A percentile compares a stretch with the other conserved stretches of the same genome.
Evolutionary conservation across 805 yeast species (phyloP).

Genomic region (Candida chauliodis): DNA sequence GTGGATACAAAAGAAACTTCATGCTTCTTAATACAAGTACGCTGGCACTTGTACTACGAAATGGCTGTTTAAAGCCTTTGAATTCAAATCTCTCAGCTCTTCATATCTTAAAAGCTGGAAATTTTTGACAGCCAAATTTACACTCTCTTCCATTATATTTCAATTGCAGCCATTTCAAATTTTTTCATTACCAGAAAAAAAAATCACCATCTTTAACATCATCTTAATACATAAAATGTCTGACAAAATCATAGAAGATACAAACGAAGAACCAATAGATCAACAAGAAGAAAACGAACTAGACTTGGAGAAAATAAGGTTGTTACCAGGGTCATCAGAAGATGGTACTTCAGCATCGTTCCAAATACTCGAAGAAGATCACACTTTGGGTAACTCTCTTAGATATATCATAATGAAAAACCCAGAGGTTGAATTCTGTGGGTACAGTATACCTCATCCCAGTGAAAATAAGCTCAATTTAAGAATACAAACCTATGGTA

Average conservation of each 20-base stretch:
- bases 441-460: slow-evolving; percentile 98
- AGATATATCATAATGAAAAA: slow-evolving; percentile 95
- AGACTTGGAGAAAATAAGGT: slow-evolving; percentile 55
- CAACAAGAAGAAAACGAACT: slow-evolving; percentile 21
- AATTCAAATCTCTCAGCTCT: too few relatives aligned
- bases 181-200: too few relatives aligned
- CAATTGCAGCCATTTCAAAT: too few relatives aligned
- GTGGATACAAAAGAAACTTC: too few relatives aligned
- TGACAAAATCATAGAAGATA: slow-evolving; percentile 2
- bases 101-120: too few relatives aligned
- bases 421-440: slow-evolving; percentile 97
- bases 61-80: too few relatives aligned
- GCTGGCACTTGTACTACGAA: too few relatives aligned
- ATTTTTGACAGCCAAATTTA: too few relatives aligned
- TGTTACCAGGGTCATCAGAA: slow-evolving; percentile 83
- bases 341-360: slow-evolving; percentile 95
- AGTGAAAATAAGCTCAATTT: slow-evolving; percentile 85
- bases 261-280: not conserved
- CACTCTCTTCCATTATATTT: too few relatives aligned
- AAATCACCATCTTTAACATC: too few relatives aligned
- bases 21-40: too few relatives aligned
- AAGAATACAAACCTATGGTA: slow-evolving; percentile 90
- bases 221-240: too few relatives aligned
- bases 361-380: slow-evolving; percentile 91
- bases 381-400: slow-evolving; percentile 90